Evolutionary conservation across 1,284 basidiomycete genomes (phyloP).

Genomic region (Vanrija sp.): DNA sequence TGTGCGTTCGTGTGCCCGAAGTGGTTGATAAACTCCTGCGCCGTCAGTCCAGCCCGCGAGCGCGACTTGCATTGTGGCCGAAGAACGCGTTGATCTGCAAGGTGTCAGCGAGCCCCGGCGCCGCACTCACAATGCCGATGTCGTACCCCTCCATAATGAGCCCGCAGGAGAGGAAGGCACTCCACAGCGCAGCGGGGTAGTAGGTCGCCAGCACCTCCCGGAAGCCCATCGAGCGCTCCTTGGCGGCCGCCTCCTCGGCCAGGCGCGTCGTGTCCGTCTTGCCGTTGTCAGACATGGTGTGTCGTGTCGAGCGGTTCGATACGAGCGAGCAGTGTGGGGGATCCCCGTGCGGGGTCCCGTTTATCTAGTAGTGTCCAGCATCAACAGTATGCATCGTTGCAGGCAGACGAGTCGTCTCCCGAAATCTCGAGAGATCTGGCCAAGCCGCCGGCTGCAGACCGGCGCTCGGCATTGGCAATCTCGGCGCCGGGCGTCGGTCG

Average conservation of each 20-base stretch:
- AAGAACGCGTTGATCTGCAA: background rate
- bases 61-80: constrained; percentile 22
- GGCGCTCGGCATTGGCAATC: too few species aligned
- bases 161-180: background rate
- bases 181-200: background rate
- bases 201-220: background rate
- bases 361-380: too few species aligned
- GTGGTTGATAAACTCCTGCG: constrained; percentile 20
- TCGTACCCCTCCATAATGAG: constrained; percentile 24
- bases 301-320: too few species aligned
- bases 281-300: background rate
- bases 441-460: too few species aligned
- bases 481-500: too few species aligned
- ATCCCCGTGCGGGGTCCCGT: too few species aligned
- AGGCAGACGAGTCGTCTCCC: too few species aligned
- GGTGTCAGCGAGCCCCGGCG: too few species aligned
- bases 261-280: background rate
- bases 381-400: too few species aligned
- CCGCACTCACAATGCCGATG: constrained; percentile 9
- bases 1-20: constrained; percentile 15
- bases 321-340: too few species aligned
- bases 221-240: constrained; percentile 28
- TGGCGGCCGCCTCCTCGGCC: background rate
- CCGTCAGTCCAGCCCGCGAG: constrained; percentile 44
- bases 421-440: too few species aligned